A percentile compares a stretch with the other conserved stretches of the same genome.
Conservation (phyloP, 2,329 filamentous ascomycete species). For the Fusarium brevicatenulatum region DNA sequence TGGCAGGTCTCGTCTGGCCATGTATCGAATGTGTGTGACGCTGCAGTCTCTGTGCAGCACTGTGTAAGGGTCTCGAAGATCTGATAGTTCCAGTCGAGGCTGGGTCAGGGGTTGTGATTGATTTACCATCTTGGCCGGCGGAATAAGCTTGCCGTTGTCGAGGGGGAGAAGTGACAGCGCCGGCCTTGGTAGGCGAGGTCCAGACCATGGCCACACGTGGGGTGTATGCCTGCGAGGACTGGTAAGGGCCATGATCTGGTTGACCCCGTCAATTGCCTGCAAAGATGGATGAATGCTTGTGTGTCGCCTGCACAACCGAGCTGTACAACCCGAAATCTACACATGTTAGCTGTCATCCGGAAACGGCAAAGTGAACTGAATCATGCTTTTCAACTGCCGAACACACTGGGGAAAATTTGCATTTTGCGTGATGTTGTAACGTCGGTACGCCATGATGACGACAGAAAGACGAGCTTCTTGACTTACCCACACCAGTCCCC, state of each 20-base stretch:
- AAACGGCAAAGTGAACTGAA: background rate
- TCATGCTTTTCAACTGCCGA: background rate
- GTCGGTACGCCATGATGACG: slow-evolving; percentile 30
- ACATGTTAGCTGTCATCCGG: background rate
- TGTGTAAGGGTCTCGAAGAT: slow-evolving; percentile 11
- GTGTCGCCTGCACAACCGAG: slow-evolving; percentile 85
- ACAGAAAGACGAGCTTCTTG: slow-evolving; percentile 11
- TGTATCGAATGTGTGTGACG: background rate
- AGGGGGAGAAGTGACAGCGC: background rate
- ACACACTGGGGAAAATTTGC: background rate
- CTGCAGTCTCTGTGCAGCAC: slow-evolving; percentile 10
- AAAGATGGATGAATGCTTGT: slow-evolving; percentile 84
- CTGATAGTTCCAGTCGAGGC: slow-evolving; percentile 3
- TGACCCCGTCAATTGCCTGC: slow-evolving; percentile 55
- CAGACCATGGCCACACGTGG: slow-evolving; percentile 55
- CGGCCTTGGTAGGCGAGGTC: slow-evolving; percentile 39
- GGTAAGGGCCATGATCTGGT: slow-evolving; percentile 43
- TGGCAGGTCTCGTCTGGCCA: slow-evolving; percentile 25
- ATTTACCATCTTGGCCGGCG: slow-evolving; percentile 7
- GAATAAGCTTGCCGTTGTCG: slow-evolving; percentile 10
- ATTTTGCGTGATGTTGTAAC: background rate
- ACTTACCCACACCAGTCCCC: slow-evolving; percentile 74
- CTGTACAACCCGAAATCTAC: slow-evolving; percentile 80
- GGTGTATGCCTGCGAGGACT: slow-evolving; percentile 34
- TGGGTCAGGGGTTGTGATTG: slow-evolving; percentile 15